Percentiles rank a stretch among this genome's conserved stretches.
Conservation (phyloP, 352 stramenopile species). For the Pythium vanterpoolii region DNA sequence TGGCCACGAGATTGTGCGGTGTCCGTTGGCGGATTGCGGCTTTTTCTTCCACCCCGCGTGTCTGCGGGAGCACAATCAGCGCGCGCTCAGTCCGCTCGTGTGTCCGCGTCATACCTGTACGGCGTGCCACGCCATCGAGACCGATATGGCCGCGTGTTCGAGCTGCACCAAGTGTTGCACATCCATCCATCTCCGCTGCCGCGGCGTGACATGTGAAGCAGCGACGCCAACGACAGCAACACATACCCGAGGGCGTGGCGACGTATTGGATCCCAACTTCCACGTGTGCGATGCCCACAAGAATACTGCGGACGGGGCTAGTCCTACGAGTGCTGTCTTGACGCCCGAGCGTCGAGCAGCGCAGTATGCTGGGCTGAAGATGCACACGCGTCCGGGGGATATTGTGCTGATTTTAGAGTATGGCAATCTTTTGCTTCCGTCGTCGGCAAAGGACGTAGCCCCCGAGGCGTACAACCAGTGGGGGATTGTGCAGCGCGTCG, state of each 20-base stretch:
- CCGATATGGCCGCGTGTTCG: conserved; percentile 42
- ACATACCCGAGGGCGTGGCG: conserved; percentile 1
- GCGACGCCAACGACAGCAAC: not conserved
- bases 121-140: conserved; percentile 43
- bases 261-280: conserved; percentile 28
- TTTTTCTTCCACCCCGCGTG: conserved; percentile 58
- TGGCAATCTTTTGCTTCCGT: conserved; percentile 49
- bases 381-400: conserved; percentile 40
- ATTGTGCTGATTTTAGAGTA: conserved; percentile 71
- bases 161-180: conserved; percentile 55
- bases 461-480: conserved; percentile 51
- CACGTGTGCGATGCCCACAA: conserved; percentile 44
- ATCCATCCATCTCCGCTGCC: conserved; percentile 49
- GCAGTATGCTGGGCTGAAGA: conserved; percentile 26
- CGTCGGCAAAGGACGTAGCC: conserved; percentile 30
- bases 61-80: conserved; percentile 17
- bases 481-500: conserved; percentile 45
- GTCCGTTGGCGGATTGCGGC: conserved; percentile 50
- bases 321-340: not conserved
- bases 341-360: conserved; percentile 8
- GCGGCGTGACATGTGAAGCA: not conserved
- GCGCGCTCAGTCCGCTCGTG: conserved; percentile 30
- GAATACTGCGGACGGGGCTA: not conserved
- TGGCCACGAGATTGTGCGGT: conserved; percentile 44
- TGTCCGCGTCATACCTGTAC: conserved; percentile 61